Percentiles rank a stretch among this genome's conserved stretches.
phyloP scores from a whole-genome alignment of 1,284 basidiomycete genomes.

The Microbotryomycetes sp. region DNA sequence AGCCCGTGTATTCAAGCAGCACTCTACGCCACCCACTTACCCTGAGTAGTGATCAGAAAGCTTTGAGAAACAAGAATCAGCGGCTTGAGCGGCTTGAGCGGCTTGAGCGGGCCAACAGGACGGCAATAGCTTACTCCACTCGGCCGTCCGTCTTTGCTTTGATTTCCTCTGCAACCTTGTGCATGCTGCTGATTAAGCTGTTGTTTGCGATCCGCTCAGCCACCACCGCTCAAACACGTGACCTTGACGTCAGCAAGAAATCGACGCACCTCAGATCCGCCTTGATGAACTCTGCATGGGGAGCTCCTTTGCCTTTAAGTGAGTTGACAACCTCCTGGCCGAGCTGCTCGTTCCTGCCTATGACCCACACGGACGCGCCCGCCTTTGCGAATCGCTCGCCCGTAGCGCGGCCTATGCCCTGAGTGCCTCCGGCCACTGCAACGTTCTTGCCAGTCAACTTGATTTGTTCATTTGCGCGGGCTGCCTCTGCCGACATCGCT shows the following conservation, averaged over 20 bases:
- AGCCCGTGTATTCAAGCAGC: background rate
- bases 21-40: background rate
- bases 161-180: constrained; percentile 32
- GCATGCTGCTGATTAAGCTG: constrained; percentile 34
- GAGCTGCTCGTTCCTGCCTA: constrained; percentile 38
- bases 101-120: no score
- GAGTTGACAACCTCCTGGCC: constrained; percentile 36
- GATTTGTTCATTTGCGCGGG: constrained; percentile 24
- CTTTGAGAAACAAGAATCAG: background rate
- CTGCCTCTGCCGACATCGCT: constrained; percentile 23
- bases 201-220: background rate
- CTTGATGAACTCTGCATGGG: constrained; percentile 39
- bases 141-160: constrained; percentile 21
- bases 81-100: no score
- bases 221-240: no score
- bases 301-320: constrained; percentile 19
- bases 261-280: constrained; percentile 37
- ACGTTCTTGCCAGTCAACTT: constrained; percentile 31
- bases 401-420: constrained; percentile 28
- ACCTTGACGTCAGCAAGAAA: background rate
- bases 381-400: constrained; percentile 32
- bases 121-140: constrained; percentile 39
- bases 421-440: constrained; percentile 33
- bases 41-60: constrained; percentile 1
- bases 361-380: constrained; percentile 40